These are phyloP conservation scores for Dissophora ornata DNA, from an alignment of 192 early-diverging fungal species.

Conservation along the genomic window DNA sequence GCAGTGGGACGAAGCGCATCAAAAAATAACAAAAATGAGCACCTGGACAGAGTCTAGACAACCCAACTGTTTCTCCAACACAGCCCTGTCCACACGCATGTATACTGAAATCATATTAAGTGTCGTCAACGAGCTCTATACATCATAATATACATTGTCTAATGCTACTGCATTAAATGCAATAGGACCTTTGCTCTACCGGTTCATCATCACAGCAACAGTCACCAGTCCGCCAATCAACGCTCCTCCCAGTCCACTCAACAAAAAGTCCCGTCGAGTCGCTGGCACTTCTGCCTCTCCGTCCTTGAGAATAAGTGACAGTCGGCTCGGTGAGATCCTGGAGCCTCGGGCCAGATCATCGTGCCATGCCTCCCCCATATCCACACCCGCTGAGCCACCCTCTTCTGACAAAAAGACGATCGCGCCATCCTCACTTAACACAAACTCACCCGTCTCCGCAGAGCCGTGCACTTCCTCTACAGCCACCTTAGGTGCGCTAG, in stretches of 20 bases:
- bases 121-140: too few species aligned
- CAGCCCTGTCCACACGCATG: too few species aligned
- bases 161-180: too few species aligned
- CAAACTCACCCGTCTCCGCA: conserved; percentile 2
- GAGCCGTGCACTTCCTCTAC: background rate
- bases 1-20: too few species aligned
- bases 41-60: too few species aligned
- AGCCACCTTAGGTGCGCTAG: background rate
- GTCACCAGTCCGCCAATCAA: conserved; percentile 43
- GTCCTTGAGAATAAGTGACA: conserved; percentile 31
- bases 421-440: conserved; percentile 21
- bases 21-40: too few species aligned
- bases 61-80: too few species aligned
- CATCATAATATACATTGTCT: too few species aligned
- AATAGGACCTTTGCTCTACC: conserved; percentile 2
- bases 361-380: conserved; percentile 28
- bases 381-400: background rate
- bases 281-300: conserved; percentile 28
- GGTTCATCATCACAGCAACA: conserved; percentile 39
- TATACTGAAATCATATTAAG: too few species aligned
- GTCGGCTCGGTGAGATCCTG: conserved; percentile 1
- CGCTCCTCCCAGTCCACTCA: conserved; percentile 39
- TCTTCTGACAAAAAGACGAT: conserved; percentile 16
- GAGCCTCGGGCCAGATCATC: conserved; percentile 1
- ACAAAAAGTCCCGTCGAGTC: conserved; percentile 34